phyloP scores from a whole-genome alignment of 139 green algal genomes.

The Chlorella sp. region DNA sequence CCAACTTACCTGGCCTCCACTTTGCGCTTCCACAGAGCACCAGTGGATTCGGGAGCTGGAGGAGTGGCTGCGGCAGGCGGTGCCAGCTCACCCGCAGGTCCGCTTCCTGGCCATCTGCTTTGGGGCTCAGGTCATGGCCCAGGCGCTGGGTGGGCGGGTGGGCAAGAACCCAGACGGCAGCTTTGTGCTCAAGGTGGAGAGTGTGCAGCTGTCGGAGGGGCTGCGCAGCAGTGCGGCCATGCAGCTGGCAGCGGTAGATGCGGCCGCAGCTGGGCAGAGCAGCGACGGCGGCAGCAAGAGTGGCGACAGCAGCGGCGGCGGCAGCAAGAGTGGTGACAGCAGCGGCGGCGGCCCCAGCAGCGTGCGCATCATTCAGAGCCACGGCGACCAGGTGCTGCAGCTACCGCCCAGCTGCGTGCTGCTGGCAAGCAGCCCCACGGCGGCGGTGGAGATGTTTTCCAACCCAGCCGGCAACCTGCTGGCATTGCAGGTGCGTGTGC shows the following conservation, averaged over 20 bases:
- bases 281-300: neutral
- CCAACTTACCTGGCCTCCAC: neutral
- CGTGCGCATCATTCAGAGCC: neutral
- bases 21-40: neutral
- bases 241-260: neutral
- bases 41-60: neutral
- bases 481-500: neutral
- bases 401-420: neutral
- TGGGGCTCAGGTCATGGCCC: neutral
- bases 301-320: neutral
- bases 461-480: neutral
- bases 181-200: neutral
- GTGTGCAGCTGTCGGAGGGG: neutral
- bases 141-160: neutral
- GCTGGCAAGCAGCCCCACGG: neutral
- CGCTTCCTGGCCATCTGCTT: conserved; percentile 6
- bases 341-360: neutral
- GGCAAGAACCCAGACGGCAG: conserved; percentile 1
- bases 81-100: neutral
- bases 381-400: neutral
- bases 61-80: neutral
- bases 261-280: neutral
- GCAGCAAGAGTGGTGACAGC: too few species aligned
- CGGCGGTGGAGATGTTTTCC: neutral
- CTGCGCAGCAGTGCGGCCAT: neutral